phyloP scores from a whole-genome alignment of 2,329 filamentous ascomycete species.

The Aureobasidium lini region DNA sequence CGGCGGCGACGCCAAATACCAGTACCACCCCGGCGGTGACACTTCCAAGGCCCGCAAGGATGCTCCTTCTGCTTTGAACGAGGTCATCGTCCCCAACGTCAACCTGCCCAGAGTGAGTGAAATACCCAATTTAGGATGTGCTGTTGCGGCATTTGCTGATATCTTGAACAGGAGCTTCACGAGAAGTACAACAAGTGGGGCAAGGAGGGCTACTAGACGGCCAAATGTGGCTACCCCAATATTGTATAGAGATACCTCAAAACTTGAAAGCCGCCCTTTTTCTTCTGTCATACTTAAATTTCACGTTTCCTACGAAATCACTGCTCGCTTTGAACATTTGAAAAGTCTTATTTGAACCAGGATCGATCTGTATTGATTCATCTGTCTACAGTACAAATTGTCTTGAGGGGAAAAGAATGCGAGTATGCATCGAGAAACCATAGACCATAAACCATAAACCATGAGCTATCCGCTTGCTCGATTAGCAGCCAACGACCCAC shows the following conservation, averaged over 20 bases:
- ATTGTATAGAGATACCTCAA: constrained; percentile 13
- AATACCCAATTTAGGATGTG: not conserved
- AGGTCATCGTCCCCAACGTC: constrained; percentile 87
- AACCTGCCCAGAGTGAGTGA: constrained; percentile 73
- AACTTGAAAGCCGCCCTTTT: constrained; percentile 5
- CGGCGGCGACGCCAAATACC: constrained; percentile 54
- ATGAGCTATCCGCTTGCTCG: not conserved
- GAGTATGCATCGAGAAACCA: not conserved
- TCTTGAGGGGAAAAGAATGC: not conserved
- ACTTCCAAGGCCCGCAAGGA: constrained; percentile 67
- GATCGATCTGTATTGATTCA: not conserved
- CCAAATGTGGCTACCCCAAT: not conserved
- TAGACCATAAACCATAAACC: not conserved
- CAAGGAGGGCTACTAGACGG: constrained; percentile 75
- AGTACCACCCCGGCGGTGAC: constrained; percentile 73
- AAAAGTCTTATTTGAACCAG: not conserved
- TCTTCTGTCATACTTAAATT: constrained; percentile 1
- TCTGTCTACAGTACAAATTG: not conserved
- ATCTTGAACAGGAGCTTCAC: constrained; percentile 62
- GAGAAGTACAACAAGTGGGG: constrained; percentile 99
- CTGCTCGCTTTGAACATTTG: not conserved
- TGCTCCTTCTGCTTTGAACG: constrained; percentile 91
- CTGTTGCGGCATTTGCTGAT: constrained; percentile 8
- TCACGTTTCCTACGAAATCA: not conserved
- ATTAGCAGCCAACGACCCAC: not conserved